Evolutionary conservation across 257 asterid genomes (phyloP).

Genomic region (Solanum sitiens): DNA sequence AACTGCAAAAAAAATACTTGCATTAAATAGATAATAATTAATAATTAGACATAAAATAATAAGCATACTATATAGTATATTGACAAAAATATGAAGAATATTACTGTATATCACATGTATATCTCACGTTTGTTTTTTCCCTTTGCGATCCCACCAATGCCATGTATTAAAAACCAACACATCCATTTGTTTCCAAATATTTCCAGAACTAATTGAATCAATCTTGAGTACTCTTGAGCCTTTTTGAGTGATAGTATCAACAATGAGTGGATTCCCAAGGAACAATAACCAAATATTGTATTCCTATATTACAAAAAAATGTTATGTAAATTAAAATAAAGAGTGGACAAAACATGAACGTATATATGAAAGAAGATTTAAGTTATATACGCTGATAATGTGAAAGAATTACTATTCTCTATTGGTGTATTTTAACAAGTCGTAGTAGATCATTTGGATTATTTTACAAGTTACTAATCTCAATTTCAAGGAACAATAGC

Average conservation of each 20-base stretch:
- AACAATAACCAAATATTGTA: slow-evolving; percentile 19
- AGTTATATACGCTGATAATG: not conserved
- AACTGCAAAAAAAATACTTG: slow-evolving; percentile 10
- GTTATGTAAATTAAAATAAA: not conserved
- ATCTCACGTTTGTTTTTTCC: slow-evolving; percentile 48
- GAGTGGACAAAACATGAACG: not conserved
- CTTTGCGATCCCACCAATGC: slow-evolving; percentile 59
- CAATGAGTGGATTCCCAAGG: slow-evolving; percentile 23
- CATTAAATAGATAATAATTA: not conserved
- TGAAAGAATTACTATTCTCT: not conserved
- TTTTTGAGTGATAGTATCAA: slow-evolving; percentile 9
- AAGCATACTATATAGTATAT: not conserved
- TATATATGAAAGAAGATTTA: not conserved
- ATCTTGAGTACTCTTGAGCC: slow-evolving; percentile 19
- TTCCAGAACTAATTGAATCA: slow-evolving; percentile 17
- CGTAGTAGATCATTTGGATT: not conserved
- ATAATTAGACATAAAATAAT: not conserved
- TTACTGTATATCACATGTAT: not conserved
- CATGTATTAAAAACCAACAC: slow-evolving; percentile 31
- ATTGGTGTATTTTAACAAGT: not conserved
- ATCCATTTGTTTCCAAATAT: slow-evolving; percentile 21
- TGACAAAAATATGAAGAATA: not conserved
- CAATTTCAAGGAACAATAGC: not conserved
- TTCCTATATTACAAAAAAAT: slow-evolving; percentile 2
- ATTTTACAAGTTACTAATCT: not conserved